phyloP scores from a whole-genome alignment of 169 alveolate species.

The Perkinsus chesapeaki region DNA sequence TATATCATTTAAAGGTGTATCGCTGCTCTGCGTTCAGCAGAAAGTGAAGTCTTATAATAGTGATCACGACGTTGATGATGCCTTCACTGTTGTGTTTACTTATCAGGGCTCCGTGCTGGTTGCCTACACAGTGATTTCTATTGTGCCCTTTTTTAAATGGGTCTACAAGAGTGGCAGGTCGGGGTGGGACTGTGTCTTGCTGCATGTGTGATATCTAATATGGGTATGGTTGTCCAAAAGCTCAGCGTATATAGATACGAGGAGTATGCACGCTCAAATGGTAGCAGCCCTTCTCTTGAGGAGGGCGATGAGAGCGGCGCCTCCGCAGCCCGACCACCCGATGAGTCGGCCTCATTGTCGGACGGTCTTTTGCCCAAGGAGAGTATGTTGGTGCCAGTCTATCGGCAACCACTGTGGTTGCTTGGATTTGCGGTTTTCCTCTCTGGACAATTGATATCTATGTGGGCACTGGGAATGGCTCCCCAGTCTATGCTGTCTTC shows the following conservation, averaged over 20 bases:
- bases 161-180: background rate
- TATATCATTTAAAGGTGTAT: too few species aligned
- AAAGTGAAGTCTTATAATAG: too few species aligned
- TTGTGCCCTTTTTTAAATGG: background rate
- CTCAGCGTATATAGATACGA: background rate
- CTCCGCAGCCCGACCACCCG: background rate
- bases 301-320: too few species aligned
- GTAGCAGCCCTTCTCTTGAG: background rate
- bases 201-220: background rate
- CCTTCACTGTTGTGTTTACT: too few species aligned
- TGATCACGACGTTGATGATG: too few species aligned
- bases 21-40: too few species aligned
- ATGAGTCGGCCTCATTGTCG: background rate
- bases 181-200: background rate
- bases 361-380: background rate
- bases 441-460: background rate
- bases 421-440: background rate
- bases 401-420: background rate
- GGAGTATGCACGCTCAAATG: background rate
- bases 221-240: background rate
- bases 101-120: too few species aligned
- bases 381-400: background rate
- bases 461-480: background rate
- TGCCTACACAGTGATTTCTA: background rate
- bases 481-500: background rate